Evolutionary conservation across 371 early-diverging fungal genomes (phyloP).

Genomic region (Mucor racemosus): DNA sequence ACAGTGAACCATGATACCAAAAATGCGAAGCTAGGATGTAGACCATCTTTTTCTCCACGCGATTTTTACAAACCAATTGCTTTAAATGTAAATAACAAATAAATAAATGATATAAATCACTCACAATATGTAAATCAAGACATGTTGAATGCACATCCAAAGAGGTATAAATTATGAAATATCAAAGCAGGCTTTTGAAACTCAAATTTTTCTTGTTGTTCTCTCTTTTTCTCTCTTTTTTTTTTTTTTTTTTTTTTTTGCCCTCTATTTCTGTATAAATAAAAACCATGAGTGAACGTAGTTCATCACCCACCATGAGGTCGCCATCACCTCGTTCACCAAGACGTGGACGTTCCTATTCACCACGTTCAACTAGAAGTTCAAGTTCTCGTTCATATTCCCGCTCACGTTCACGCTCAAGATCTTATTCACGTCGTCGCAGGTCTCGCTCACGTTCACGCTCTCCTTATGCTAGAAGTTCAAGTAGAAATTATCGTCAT

Average conservation of each 20-base stretch:
- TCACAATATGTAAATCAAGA: no score
- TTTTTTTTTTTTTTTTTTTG: neutral
- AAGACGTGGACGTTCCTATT: slow-evolving; percentile 23
- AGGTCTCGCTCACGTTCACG: slow-evolving; percentile 21
- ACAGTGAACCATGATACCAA: neutral
- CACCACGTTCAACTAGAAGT: slow-evolving; percentile 26
- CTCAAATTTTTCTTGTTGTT: slow-evolving; percentile 11
- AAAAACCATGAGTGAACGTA: slow-evolving; percentile 22
- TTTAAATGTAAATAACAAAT: no score
- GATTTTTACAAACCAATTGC: neutral
- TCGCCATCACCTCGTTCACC: slow-evolving; percentile 13
- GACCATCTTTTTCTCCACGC: neutral
- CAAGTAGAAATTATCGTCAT: slow-evolving; percentile 9
- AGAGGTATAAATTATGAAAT: no score
- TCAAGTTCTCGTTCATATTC: slow-evolving; percentile 29
- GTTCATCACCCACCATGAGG: slow-evolving; percentile 11
- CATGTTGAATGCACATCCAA: no score
- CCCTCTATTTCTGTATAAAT: neutral
- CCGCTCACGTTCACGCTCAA: slow-evolving; percentile 28
- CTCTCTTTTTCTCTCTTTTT: neutral
- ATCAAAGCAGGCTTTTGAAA: slow-evolving; percentile 6
- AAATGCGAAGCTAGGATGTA: neutral
- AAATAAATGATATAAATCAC: no score
- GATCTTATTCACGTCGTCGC: slow-evolving; percentile 23
- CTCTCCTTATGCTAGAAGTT: slow-evolving; percentile 16